Percentiles rank a stretch among this genome's conserved stretches.
phyloP scores from a whole-genome alignment of 257 asterid species.

The Solanum megistacrolobum region DNA sequence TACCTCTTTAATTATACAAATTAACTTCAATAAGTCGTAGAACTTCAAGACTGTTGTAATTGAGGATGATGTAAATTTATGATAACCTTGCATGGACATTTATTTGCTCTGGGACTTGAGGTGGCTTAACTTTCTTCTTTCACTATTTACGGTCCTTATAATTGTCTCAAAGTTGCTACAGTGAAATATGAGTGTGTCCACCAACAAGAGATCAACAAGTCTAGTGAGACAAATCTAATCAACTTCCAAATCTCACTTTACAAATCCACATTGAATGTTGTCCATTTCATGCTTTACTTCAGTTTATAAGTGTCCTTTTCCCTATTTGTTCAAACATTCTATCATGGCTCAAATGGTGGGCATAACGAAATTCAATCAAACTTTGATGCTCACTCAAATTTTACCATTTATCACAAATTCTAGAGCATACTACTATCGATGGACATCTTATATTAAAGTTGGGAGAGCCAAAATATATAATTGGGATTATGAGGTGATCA shows the following conservation, averaged over 20 bases:
- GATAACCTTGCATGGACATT: neutral
- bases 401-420: neutral
- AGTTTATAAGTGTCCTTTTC: neutral
- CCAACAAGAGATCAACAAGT: neutral
- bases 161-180: neutral
- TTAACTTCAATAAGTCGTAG: too few species aligned
- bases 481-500: neutral
- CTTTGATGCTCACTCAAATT: neutral
- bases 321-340: neutral
- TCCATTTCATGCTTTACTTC: neutral
- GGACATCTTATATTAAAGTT: neutral
- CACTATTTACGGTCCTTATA: neutral
- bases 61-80: too few species aligned
- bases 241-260: neutral
- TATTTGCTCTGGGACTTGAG: neutral
- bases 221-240: neutral
- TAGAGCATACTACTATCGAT: neutral
- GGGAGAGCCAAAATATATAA: neutral
- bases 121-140: neutral
- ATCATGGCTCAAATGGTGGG: neutral
- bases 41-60: neutral
- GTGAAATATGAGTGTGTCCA: neutral
- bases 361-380: neutral
- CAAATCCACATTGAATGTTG: neutral
- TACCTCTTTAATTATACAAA: neutral